phyloP scores from a whole-genome alignment of 768 basidiomycete species.

The Auriscalpium orientale region DNA sequence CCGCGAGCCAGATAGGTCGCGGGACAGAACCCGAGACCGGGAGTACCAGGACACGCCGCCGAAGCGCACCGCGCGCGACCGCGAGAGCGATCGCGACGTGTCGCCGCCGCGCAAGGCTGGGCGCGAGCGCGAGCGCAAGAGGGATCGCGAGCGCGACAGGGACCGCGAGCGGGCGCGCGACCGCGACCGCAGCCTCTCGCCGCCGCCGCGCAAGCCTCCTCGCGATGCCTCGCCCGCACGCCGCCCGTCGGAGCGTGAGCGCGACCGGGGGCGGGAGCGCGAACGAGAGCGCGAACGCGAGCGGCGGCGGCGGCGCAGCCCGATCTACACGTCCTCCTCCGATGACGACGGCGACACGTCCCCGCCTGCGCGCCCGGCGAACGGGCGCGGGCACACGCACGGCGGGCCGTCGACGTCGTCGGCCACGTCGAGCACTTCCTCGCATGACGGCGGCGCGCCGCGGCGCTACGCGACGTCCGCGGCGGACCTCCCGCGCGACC shows the following conservation, averaged over 20 bases:
- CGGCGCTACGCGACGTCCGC: conserved; percentile 4
- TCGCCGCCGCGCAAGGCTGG: background rate
- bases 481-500: conserved; percentile 38
- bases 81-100: conserved; percentile 7
- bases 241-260: conserved; percentile 11
- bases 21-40: conserved; percentile 8
- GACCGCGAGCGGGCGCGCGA: conserved; percentile 12
- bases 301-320: conserved; percentile 9
- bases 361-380: conserved; percentile 2
- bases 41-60: conserved; percentile 1
- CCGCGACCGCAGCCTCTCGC: conserved; percentile 5
- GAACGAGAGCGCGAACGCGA: conserved; percentile 8
- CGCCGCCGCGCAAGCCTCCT: conserved; percentile 22
- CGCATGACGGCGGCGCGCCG: conserved; percentile 22
- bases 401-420: conserved; percentile 18
- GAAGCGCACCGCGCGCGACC: conserved; percentile 1
- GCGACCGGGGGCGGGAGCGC: conserved; percentile 6
- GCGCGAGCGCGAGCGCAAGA: conserved; percentile 10
- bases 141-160: conserved; percentile 5
- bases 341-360: conserved; percentile 7
- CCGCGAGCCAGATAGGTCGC: conserved; percentile 7
- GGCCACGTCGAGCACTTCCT: conserved; percentile 19
- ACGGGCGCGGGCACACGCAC: background rate
- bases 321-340: conserved; percentile 14
- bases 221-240: conserved; percentile 28